These are phyloP conservation scores for Malassezia arunalokei DNA, from an alignment of 1,284 basidiomycete species.

Conservation along the genomic window DNA sequence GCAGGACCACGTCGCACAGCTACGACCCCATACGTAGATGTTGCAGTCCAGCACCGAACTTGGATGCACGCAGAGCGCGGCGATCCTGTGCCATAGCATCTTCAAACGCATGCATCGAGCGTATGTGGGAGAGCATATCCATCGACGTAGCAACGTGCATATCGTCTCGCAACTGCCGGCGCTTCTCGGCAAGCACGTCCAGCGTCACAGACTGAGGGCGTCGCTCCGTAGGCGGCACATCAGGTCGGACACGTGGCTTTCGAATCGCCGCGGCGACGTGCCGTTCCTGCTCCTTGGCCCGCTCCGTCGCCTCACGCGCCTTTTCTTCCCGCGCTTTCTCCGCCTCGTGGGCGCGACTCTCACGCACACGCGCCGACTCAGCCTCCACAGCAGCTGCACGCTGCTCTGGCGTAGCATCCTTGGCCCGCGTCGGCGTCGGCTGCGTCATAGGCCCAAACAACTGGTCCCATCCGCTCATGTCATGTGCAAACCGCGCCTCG, in stretches of 20 bases:
- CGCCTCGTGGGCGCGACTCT: conserved; percentile 8
- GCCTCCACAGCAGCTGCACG: conserved; percentile 8
- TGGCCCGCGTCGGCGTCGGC: conserved; percentile 2
- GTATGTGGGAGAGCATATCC: conserved; percentile 5
- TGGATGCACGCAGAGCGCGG: conserved; percentile 14
- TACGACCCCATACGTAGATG: conserved; percentile 14
- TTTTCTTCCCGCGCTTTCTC: conserved; percentile 2
- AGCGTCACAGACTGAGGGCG: conserved; percentile 2
- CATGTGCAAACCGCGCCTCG: conserved; percentile 7
- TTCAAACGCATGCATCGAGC: conserved; percentile 9
- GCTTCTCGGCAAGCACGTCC: conserved; percentile 3
- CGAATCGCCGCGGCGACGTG: not conserved
- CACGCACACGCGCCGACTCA: not conserved
- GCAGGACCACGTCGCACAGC: conserved; percentile 22
- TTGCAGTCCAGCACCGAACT: conserved; percentile 14
- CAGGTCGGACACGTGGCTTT: not conserved
- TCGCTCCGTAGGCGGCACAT: not conserved
- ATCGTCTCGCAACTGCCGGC: conserved; percentile 1
- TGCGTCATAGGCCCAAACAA: conserved; percentile 14
- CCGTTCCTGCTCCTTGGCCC: conserved; percentile 1
- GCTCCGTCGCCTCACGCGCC: conserved; percentile 1
- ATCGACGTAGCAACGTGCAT: not conserved
- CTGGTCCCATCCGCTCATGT: conserved; percentile 18
- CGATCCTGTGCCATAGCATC: conserved; percentile 7
- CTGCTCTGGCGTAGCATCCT: conserved; percentile 15